Conservation (phyloP, 441 rosid genomes). For the Erodium texanum region DNA sequence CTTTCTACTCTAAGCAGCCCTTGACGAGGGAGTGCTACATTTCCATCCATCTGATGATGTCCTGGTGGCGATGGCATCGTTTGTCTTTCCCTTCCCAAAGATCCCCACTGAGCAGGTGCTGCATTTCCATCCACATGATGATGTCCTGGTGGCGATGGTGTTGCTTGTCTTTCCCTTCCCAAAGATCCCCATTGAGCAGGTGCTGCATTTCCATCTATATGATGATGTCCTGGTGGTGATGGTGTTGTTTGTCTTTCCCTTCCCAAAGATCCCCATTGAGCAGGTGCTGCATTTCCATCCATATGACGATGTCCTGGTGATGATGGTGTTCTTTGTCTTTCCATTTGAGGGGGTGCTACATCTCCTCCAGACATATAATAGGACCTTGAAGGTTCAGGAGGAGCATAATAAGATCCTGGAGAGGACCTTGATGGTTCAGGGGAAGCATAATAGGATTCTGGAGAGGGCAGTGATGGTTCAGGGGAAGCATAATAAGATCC, state of each 20-base stretch:
- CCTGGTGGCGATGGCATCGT: slow-evolving; percentile 1
- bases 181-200: slow-evolving; percentile 15
- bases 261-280: slow-evolving; percentile 12
- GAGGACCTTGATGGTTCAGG: no score
- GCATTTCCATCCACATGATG: slow-evolving; percentile 13
- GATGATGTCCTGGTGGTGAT: slow-evolving; percentile 9
- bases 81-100: slow-evolving; percentile 3
- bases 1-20: slow-evolving; percentile 19
- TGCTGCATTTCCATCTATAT: slow-evolving; percentile 11
- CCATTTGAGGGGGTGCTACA: no score
- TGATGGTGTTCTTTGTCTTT: not conserved
- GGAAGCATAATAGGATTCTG: no score
- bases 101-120: slow-evolving; percentile 14
- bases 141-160: slow-evolving; percentile 2
- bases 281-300: slow-evolving; percentile 13
- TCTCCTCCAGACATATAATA: slow-evolving; percentile 6
- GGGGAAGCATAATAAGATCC: not conserved
- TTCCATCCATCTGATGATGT: slow-evolving; percentile 12
- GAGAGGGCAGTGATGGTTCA: slow-evolving; percentile 22
- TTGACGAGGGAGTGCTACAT: slow-evolving; percentile 12
- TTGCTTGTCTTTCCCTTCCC: not conserved
- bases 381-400: slow-evolving; percentile 22
- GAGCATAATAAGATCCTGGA: no score
- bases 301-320: slow-evolving; percentile 11
- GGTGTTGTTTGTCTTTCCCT: no score